Base-by-base conservation (phyloP, 2,329 filamentous ascomycete genomes). In the Grosmannia penicillata region DNA sequence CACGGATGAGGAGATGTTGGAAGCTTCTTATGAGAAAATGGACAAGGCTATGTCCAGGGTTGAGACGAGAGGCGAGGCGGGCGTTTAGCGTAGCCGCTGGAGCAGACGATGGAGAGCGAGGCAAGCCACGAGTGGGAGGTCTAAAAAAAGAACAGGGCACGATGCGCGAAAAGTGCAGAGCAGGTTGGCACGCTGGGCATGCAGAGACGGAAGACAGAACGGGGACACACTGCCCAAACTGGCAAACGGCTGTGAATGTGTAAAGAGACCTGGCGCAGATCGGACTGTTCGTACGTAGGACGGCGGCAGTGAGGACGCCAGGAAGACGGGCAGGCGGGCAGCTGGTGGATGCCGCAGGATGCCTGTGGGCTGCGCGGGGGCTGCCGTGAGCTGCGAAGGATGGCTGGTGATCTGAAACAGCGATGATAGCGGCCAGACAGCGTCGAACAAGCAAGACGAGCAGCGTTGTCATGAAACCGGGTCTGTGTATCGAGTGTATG, bases 391-490 rank as follows among this genome's bases (percentile, higher is more conserved):
- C 7, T 25, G 24, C 32, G 19, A 23, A 7, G 10, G 21, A n/a
- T 19, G 32, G 14, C 3, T 14, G 18, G 49, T 48, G 45, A 22
- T 13, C 19, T 29, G 29, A 49, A 49, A 48, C 48, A 41, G n/a
- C n/a, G n/a, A n/a, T n/a, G 19, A 32, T 51, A 49, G 48, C 46
- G 41, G 39, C 30, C 43, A 40, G 47, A 51, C 51, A 51, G 53
- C 55, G 56, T 54, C 53, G 46, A 54, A 49, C 47, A 32, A 17
- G 24, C 17, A 28, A 10, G 28, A 33, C 39, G 17, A 22, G 36
- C 26, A 17, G 23, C 9, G 45, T 46, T 51, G 55, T 53, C 55
- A 59, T 71, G 68, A 72, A 72, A 73, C 68, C 52, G 47, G 49
- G 53, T 53, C 55, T 45, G 55, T 62, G 68, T 71, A 56, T 71